phyloP scores from a whole-genome alignment of 352 stramenopile species.

The Peronospora farinosa region DNA sequence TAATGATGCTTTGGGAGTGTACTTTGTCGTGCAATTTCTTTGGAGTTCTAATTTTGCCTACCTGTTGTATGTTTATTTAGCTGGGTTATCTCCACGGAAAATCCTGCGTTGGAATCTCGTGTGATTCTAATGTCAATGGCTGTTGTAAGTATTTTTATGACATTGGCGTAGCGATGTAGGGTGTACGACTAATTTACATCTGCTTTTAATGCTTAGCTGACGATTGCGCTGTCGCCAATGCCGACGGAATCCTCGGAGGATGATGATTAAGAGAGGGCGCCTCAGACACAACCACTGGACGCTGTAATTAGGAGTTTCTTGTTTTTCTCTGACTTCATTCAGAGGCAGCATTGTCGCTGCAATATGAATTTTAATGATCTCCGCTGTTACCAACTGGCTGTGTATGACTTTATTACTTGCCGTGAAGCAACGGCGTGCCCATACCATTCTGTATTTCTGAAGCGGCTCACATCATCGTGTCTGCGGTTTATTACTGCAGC shows the following conservation, averaged over 20 bases:
- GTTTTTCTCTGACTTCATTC: constrained; percentile 28
- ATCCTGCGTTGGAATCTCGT: constrained; percentile 48
- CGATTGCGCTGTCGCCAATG: constrained; percentile 58
- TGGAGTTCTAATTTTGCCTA: constrained; percentile 3
- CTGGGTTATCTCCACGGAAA: constrained; percentile 49
- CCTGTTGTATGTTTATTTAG: constrained; percentile 15
- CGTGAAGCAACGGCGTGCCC: not conserved
- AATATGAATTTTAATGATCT: constrained; percentile 31
- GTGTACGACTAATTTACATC: constrained; percentile 8
- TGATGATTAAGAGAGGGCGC: constrained; percentile 38
- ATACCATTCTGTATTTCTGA: constrained; percentile 18
- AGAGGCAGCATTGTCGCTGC: constrained; percentile 21
- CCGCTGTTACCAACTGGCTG: constrained; percentile 11
- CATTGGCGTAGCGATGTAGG: not conserved
- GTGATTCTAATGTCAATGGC: constrained; percentile 73
- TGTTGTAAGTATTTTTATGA: constrained; percentile 36
- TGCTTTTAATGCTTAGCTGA: constrained; percentile 32
- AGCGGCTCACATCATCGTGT: not conserved
- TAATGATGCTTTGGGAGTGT: constrained; percentile 13
- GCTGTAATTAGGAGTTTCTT: constrained; percentile 33
- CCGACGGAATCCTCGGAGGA: constrained; percentile 40
- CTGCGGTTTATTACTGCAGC: constrained; percentile 19
- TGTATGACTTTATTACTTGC: constrained; percentile 2
- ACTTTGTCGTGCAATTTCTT: not conserved
- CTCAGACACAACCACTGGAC: constrained; percentile 14